Evolutionary conservation across 345 rosid genomes (phyloP).

Genomic region (Acer campestre): DNA sequence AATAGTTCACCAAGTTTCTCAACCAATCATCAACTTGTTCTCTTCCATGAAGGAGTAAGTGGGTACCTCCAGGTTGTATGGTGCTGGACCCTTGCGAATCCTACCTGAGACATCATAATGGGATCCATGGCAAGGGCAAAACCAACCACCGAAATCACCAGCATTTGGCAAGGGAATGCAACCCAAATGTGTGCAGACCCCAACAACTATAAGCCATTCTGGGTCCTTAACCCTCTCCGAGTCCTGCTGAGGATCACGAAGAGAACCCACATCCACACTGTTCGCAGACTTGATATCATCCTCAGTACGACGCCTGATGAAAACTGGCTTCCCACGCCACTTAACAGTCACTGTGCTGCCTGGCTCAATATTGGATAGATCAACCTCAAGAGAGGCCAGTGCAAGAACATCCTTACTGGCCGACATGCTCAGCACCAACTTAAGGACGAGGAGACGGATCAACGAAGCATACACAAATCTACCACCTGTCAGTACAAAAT

Average conservation of each 20-base stretch:
- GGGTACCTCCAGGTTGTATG: conserved; percentile 90
- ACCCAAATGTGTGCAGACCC: conserved; percentile 97
- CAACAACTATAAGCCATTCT: conserved; percentile 86
- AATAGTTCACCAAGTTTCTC: conserved; percentile 30
- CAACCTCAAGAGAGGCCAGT: conserved; percentile 90
- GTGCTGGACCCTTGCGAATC: conserved; percentile 96
- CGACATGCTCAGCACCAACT: conserved; percentile 89
- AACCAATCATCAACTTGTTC: conserved; percentile 80
- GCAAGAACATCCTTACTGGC: conserved; percentile 98
- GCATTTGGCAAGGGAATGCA: conserved; percentile 98
- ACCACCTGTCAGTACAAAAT: conserved; percentile 86
- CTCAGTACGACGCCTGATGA: conserved; percentile 88
- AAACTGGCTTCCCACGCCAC: conserved; percentile 99
- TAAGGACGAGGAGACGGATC: conserved; percentile 78
- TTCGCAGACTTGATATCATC: conserved; percentile 88
- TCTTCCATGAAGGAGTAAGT: conserved; percentile 86
- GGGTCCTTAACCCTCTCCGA: conserved; percentile 79
- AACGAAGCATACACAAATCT: conserved; percentile 87
- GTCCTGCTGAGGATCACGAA: conserved; percentile 89
- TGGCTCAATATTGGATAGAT: conserved; percentile 82
- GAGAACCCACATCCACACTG: conserved; percentile 74
- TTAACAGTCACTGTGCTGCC: conserved; percentile 89
- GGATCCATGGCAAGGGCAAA: conserved; percentile 96
- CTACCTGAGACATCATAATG: conserved; percentile 95
- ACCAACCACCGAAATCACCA: conserved; percentile 98